Evolutionary conservation across 164 flowering plant species (phyloP), one percentile per base, ranked within the genome.

Genomic region (Nelumbo lutea): DNA sequence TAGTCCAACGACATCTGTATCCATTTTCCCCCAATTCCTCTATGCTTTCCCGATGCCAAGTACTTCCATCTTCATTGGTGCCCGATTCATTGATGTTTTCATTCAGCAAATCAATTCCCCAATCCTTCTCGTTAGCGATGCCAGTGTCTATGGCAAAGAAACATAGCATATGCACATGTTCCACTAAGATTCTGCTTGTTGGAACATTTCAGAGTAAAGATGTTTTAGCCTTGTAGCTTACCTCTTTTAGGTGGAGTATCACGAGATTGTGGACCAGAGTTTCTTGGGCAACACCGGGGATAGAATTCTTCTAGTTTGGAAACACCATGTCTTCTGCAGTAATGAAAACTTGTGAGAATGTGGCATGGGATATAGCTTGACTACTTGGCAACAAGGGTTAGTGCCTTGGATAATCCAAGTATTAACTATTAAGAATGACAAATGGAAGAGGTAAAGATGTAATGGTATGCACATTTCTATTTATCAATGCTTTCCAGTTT

Each of bases 241-340:
- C 98, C 98, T 90, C 98, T 82, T 80, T 90, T 89, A 8, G 98
- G 98, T 15, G 98, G 98, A 59, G 90, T 85, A 64, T 94, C 98
- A 67, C 93, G 93, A 5, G 93, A 94, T 70, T 91, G 96, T 39
- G 91, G 96, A 66, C 87, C 95, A 62, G 83, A 75, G 73, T 78
- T 86, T 75, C 86, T 82, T 38, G 89, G 91, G 1, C 84, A 86
- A 76, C 98, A 94, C 5, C 95, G 84, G 11, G 90, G 86, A 77
- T 65, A 82, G 66, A 87, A 90, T 62, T 83, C 86, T 59, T 84
- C 91, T 75, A 78, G 88, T 69, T 86, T 89, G 15, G 88, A 78
- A 71, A 67, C 68, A 79, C 72, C 81, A 13, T 70, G 79, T 38
- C 82, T 75, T 63, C 98, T 93, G 79, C 72, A 71, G 59, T 38